Percentiles rank a stretch among this genome's conserved stretches.
phyloP scores from a whole-genome alignment of 352 stramenopile genomes.

The Blastocystis hominis region DNA sequence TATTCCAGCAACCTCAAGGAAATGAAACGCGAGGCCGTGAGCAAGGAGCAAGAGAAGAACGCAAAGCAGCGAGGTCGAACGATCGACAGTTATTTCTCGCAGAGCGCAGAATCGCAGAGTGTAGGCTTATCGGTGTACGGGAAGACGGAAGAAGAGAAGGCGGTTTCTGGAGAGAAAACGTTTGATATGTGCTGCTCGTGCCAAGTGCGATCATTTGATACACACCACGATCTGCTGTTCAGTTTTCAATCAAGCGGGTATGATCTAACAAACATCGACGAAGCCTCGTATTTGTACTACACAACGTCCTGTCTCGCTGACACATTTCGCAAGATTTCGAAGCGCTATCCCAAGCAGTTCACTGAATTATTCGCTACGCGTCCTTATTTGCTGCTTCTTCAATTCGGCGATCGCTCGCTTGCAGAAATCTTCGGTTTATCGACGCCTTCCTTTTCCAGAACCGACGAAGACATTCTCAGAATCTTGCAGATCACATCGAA shows the following conservation, averaged over 20 bases:
- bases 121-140: neutral
- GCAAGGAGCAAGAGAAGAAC: neutral
- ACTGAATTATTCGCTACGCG: neutral
- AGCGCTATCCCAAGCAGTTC: neutral
- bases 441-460: neutral
- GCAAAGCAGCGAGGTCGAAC: neutral
- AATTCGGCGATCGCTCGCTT: neutral
- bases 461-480: neutral
- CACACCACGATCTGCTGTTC: neutral
- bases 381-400: neutral
- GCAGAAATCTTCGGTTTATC: neutral
- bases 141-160: neutral
- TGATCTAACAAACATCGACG: neutral
- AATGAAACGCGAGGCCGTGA: neutral
- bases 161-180: neutral
- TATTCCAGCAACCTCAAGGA: neutral
- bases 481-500: neutral
- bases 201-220: neutral
- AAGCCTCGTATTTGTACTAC: neutral
- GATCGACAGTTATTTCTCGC: slow-evolving; percentile 14
- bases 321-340: neutral
- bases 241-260: neutral
- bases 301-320: neutral
- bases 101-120: neutral
- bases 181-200: neutral